Evolutionary conservation across 2,329 filamentous ascomycete species (phyloP).

Genomic region (Didymella segeticola): DNA sequence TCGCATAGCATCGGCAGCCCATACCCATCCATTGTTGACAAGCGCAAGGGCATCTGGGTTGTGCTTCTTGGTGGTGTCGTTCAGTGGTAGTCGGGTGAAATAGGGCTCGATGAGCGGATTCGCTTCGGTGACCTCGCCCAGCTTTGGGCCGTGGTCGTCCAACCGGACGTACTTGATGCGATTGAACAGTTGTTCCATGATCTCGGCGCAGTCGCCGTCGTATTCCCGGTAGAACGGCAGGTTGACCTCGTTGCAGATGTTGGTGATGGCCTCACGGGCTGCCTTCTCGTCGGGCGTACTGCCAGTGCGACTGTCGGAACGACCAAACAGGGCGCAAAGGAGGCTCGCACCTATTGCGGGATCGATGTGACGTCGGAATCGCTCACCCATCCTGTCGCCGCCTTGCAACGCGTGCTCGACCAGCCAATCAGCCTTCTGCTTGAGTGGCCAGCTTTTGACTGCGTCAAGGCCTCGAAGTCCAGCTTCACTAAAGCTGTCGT

Average conservation of each 20-base stretch:
- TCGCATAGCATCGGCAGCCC: constrained; percentile 91
- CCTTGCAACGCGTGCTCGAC: constrained; percentile 73
- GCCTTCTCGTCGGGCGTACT: constrained; percentile 60
- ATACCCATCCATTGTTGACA: constrained; percentile 98
- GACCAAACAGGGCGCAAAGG: constrained; percentile 71
- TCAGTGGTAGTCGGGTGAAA: constrained; percentile 86
- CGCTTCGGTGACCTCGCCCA: constrained; percentile 76
- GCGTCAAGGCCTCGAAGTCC: constrained; percentile 59
- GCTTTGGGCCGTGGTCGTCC: constrained; percentile 88
- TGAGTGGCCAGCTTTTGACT: constrained; percentile 62
- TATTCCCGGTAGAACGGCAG: constrained; percentile 91
- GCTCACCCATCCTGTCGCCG: constrained; percentile 76
- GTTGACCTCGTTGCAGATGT: constrained; percentile 82
- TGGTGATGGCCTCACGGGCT: constrained; percentile 61
- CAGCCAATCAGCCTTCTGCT: constrained; percentile 69
- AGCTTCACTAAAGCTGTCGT: constrained; percentile 58
- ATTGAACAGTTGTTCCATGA: constrained; percentile 90
- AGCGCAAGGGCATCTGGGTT: constrained; percentile 78
- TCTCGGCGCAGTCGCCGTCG: constrained; percentile 79
- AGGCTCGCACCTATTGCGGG: constrained; percentile 73
- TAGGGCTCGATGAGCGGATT: constrained; percentile 92
- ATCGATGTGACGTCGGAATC: constrained; percentile 75
- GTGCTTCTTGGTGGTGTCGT: constrained; percentile 78
- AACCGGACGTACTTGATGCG: constrained; percentile 93
- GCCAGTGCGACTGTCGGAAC: constrained; percentile 63